phyloP scores from a whole-genome alignment of 2,329 filamentous ascomycete genomes.

The Talaromyces funiculosus region DNA sequence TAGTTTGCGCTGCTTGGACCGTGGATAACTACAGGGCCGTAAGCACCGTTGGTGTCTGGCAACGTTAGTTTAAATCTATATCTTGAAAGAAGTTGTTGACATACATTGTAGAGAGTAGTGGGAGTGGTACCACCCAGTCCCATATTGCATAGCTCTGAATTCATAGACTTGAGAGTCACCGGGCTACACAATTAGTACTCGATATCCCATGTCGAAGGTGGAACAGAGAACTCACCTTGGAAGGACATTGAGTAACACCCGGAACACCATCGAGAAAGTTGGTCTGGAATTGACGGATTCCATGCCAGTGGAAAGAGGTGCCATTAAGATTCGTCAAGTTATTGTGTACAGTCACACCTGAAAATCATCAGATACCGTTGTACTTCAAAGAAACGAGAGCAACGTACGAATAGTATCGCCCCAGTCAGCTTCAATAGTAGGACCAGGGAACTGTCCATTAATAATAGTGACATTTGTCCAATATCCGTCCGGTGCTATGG shows the following conservation, averaged over 20 bases:
- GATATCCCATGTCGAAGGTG: not conserved
- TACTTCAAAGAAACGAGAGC: not conserved
- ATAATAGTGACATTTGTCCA: not conserved
- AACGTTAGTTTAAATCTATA: not conserved
- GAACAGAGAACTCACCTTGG: constrained; percentile 1
- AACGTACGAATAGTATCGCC: not conserved
- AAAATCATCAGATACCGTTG: not conserved
- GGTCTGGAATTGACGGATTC: constrained; percentile 27
- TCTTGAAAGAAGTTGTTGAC: not conserved
- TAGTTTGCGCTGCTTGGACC: constrained; percentile 36
- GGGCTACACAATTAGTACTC: not conserved
- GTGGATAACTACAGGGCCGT: constrained; percentile 52
- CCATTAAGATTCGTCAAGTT: constrained; percentile 4
- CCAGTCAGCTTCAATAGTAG: not conserved
- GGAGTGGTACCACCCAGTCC: constrained; percentile 30
- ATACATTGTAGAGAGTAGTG: constrained; percentile 34
- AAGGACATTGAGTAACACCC: constrained; percentile 37
- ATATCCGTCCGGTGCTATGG: not conserved
- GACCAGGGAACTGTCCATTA: not conserved
- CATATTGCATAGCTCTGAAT: constrained; percentile 34
- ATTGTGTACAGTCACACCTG: not conserved
- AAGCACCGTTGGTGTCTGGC: constrained; percentile 44
- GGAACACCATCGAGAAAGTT: constrained; percentile 29
- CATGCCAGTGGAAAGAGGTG: constrained; percentile 25
- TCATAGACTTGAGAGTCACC: constrained; percentile 31